A percentile compares a stretch with the other conserved stretches of the same genome.
Evolutionary conservation across 2,329 filamentous ascomycete species (phyloP).

Genomic region (Phoma sp.): DNA sequence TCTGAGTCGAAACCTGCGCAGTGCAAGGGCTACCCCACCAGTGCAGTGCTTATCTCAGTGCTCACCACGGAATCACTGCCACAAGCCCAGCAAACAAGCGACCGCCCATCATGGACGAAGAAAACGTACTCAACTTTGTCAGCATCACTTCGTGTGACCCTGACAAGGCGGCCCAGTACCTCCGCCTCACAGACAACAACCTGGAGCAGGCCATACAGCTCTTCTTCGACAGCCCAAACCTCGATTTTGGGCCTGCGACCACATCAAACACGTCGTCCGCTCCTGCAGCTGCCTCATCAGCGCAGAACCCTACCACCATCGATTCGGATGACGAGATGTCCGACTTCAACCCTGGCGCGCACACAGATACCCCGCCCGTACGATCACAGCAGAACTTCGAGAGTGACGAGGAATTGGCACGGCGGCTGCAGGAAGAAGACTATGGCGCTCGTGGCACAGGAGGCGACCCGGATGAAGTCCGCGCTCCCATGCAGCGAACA

Average conservation of each 20-base stretch:
- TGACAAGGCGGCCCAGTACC: conserved; percentile 79
- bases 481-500: conserved; percentile 88
- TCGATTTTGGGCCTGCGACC: conserved; percentile 56
- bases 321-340: conserved; percentile 76
- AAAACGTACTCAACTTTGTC: conserved; percentile 76
- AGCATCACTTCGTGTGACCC: conserved; percentile 78
- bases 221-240: conserved; percentile 87
- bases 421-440: conserved; percentile 88
- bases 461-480: conserved; percentile 65
- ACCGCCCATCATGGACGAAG: conserved; percentile 50
- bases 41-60: conserved; percentile 9
- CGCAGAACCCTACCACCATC: conserved; percentile 70
- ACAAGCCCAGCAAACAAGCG: conserved; percentile 9
- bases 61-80: background rate
- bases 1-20: background rate
- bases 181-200: conserved; percentile 83
- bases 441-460: conserved; percentile 64
- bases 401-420: conserved; percentile 92
- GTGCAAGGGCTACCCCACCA: conserved; percentile 8
- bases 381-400: conserved; percentile 61
- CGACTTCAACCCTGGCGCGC: conserved; percentile 53
- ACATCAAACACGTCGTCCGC: conserved; percentile 45
- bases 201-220: conserved; percentile 86
- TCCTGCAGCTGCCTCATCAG: conserved; percentile 46
- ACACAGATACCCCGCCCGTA: conserved; percentile 32